Percentiles rank a stretch among this genome's conserved stretches.
Evolutionary conservation across 2,329 filamentous ascomycete species (phyloP).

Genomic region (Orbilia oligospora): DNA sequence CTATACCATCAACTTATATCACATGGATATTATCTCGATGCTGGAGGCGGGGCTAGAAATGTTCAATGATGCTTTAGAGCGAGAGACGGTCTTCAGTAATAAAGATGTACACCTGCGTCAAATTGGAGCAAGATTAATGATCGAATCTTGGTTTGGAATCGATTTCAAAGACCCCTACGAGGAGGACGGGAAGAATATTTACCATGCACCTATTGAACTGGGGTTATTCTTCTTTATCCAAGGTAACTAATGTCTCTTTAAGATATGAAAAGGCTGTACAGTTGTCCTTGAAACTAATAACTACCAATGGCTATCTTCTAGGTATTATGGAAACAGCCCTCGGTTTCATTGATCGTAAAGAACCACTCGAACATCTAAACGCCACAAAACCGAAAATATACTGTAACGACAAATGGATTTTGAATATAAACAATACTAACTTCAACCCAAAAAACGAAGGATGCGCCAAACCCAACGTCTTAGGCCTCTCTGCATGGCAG

Average conservation of each 20-base stretch:
- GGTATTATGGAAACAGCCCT: not conserved
- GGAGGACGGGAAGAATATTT: not conserved
- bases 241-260: no score
- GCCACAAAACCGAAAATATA: not conserved
- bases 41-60: not conserved
- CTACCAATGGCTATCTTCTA: not conserved
- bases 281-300: not conserved
- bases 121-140: not conserved
- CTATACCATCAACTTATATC: not conserved
- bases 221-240: not conserved
- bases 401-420: not conserved
- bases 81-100: not conserved
- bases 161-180: not conserved
- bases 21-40: not conserved
- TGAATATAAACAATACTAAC: not conserved
- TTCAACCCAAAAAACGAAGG: not conserved
- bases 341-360: not conserved
- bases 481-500: not conserved
- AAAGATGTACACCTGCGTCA: not conserved
- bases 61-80: not conserved
- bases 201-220: not conserved
- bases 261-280: not conserved
- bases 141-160: not conserved
- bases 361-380: not conserved
- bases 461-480: not conserved